phyloP scores from a whole-genome alignment of 2,329 filamentous ascomycete species.

The Botryosphaeria dothidea region DNA sequence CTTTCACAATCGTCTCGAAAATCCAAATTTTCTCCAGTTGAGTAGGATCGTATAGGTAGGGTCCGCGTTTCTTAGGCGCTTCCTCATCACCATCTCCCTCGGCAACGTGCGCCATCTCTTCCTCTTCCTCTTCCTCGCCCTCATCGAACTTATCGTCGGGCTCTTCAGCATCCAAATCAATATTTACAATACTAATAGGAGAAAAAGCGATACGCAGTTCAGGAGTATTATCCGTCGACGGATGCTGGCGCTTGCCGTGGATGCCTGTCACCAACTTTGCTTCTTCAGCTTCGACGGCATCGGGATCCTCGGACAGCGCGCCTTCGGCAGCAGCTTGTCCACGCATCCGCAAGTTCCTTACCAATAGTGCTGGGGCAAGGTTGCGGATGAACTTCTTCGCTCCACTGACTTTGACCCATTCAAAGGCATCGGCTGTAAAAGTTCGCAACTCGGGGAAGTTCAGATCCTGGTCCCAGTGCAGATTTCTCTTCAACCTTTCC shows the following conservation, averaged over 20 bases:
- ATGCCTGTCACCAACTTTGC: conserved; percentile 64
- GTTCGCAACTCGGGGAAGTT: conserved; percentile 68
- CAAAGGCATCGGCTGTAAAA: conserved; percentile 79
- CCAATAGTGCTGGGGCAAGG: conserved; percentile 74
- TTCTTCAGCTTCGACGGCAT: conserved; percentile 49
- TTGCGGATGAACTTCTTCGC: conserved; percentile 83
- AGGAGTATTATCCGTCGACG: conserved; percentile 70
- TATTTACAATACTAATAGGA: conserved; percentile 73
- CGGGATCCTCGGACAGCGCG: conserved; percentile 29
- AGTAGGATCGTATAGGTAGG: conserved; percentile 63
- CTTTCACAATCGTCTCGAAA: conserved; percentile 61
- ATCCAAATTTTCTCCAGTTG: conserved; percentile 69
- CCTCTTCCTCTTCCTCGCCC: conserved; percentile 26
- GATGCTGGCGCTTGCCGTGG: conserved; percentile 67
- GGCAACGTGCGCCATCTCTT: conserved; percentile 21
- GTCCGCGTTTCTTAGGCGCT: conserved; percentile 42
- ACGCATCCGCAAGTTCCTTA: conserved; percentile 54
- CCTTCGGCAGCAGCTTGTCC: conserved; percentile 24
- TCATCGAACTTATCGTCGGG: conserved; percentile 64
- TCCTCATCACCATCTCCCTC: conserved; percentile 36
- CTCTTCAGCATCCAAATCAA: conserved; percentile 73
- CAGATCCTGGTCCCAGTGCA: conserved; percentile 64
- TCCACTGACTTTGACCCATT: conserved; percentile 77
- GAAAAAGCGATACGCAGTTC: conserved; percentile 80
- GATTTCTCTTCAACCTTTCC: conserved; percentile 52